Evolutionary conservation across 805 yeast genomes (phyloP).

Genomic region (Lachancea thermotolerans): DNA sequence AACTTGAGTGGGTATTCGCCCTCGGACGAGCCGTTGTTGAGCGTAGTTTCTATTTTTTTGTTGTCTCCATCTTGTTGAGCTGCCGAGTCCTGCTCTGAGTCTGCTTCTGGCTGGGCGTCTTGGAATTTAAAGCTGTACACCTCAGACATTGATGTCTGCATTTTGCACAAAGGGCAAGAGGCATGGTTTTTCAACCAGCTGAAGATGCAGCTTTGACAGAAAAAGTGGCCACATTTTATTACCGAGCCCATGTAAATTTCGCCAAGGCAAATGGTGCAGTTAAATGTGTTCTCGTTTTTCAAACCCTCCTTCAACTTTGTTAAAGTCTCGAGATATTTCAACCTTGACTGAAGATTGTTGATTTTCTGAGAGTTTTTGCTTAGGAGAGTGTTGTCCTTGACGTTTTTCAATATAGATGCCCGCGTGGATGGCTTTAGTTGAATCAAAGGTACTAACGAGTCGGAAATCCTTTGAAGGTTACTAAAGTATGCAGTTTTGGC

Average conservation of each 20-base stretch:
- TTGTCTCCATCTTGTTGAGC: background rate
- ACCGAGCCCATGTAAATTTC: constrained; percentile 68
- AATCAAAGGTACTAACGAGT: constrained; percentile 55
- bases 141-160: constrained; percentile 40
- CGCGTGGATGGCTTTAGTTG: constrained; percentile 18
- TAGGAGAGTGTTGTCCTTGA: constrained; percentile 20
- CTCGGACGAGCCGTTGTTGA: background rate
- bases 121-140: constrained; percentile 61
- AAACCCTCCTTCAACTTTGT: constrained; percentile 22
- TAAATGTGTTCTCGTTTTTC: constrained; percentile 28
- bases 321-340: constrained; percentile 45
- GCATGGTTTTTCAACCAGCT: constrained; percentile 59
- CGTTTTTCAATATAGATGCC: constrained; percentile 15
- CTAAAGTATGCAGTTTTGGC: constrained; percentile 75
- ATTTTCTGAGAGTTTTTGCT: constrained; percentile 20
- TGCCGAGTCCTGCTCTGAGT: constrained; percentile 9
- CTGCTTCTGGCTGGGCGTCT: constrained; percentile 9
- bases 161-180: constrained; percentile 80
- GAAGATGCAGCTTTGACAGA: constrained; percentile 72
- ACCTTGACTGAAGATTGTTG: constrained; percentile 34
- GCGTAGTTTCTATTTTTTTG: background rate
- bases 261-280: constrained; percentile 76
- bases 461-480: constrained; percentile 81
- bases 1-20: constrained; percentile 13
- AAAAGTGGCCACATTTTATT: constrained; percentile 88